Evolutionary conservation across 176 grass and related monocot species (phyloP), one percentile per base, ranked within the genome.

Genomic region (Oryza nivara): DNA sequence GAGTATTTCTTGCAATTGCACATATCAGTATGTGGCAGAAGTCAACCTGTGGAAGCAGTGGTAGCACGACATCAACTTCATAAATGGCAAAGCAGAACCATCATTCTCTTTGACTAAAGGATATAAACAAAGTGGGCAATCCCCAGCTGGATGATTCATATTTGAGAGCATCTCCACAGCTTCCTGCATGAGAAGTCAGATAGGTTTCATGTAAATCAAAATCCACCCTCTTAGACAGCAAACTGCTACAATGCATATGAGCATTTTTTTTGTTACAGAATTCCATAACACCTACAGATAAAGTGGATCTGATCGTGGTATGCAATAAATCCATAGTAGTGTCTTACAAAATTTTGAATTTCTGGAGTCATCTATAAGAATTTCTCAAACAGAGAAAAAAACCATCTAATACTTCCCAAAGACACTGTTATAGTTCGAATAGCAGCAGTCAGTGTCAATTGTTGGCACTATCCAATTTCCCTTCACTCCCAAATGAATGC

Each of bases 51-150:
- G 96, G 70, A 95, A 98, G 78, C 93, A 98, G 67, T 98, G 96
- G 80, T 93, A 98, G 83, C 96, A 98, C 65, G 96, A 98, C 96
- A 98, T 95, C 74, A 98, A 88, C 86, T 94, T 95, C 96, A 95
- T 98, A 86, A 95, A 98, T 83, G 91, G 88, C 82, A 91, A 77
- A 41, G 73, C 65, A 61, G 83, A 85, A 20, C 32, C 73, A 87
- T 87, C 85, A 76, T 93, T 73, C 83, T 92, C 83, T 65, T 83
- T 10, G 46, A 90, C 75, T 76, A 98, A 86, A 90, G 93, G 81
- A 92, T 95, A 95, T 67, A 98, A 88, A 84, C 96, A 98, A 61
- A 98, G 76, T 70, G 96, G 96, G 23, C 96, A 98, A 85, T 98
- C 89, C 49, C 96, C 96, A 43, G 92, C 93, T 88, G 93, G 96